A percentile compares a stretch with the other conserved stretches of the same genome.
Conservation (phyloP, 2,329 filamentous ascomycete species). For the Stagonosporopsis rhizophila region DNA sequence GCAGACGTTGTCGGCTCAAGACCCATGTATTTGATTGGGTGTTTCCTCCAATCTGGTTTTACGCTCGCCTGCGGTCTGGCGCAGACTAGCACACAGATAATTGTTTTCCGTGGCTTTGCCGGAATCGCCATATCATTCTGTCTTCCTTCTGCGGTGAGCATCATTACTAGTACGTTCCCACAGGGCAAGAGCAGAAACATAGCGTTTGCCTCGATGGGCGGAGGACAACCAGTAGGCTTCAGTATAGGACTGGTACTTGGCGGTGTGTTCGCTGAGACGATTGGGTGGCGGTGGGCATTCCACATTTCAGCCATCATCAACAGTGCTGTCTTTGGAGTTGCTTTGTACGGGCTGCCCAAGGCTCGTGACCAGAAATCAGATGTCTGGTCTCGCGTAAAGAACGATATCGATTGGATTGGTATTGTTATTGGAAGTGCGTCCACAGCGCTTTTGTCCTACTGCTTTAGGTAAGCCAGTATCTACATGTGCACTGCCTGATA, state of each 20-base stretch:
- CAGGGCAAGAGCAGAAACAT: constrained; percentile 59
- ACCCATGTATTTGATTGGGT: constrained; percentile 56
- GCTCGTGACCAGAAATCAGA: constrained; percentile 30
- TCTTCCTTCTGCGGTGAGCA: constrained; percentile 58
- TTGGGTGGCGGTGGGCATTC: constrained; percentile 62
- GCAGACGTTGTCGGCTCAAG: constrained; percentile 60
- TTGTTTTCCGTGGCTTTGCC: constrained; percentile 56
- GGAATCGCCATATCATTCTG: constrained; percentile 57
- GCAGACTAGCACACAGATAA: constrained; percentile 50
- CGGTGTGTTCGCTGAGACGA: constrained; percentile 56
- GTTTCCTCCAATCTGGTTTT: constrained; percentile 53
- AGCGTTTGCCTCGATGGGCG: constrained; percentile 60
- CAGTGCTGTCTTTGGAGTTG: constrained; percentile 49
- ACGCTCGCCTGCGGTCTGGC: constrained; percentile 56
- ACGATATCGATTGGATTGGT: constrained; percentile 63
- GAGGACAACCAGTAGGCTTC: constrained; percentile 61
- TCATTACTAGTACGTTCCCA: constrained; percentile 58
- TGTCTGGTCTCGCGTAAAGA: constrained; percentile 42
- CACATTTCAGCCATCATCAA: constrained; percentile 57
- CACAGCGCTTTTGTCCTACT: constrained; percentile 60
- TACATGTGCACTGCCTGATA: too few relatives aligned
- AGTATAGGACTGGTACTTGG: constrained; percentile 59
- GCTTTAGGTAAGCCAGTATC: constrained; percentile 57
- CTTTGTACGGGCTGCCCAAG: constrained; percentile 50
- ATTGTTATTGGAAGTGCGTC: constrained; percentile 56